Evolutionary conservation across 1,284 basidiomycete genomes (phyloP).

Genomic region (Leccinum pachyderme): DNA sequence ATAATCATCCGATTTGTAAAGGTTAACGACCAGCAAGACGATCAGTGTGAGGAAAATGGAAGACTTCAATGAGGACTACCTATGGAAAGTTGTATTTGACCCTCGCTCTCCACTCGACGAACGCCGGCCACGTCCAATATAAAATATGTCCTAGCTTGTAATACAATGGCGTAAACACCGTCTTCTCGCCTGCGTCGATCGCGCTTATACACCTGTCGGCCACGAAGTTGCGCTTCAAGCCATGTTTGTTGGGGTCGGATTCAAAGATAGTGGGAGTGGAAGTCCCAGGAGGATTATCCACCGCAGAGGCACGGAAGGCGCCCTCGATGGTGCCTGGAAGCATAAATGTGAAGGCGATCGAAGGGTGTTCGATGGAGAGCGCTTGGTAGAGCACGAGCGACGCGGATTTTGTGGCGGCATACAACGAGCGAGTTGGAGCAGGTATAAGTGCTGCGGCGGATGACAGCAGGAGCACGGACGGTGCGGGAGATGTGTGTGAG

Average conservation of each 20-base stretch:
- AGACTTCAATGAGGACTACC: slow-evolving; percentile 1
- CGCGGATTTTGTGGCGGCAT: slow-evolving; percentile 83
- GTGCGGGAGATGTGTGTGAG: slow-evolving; percentile 61
- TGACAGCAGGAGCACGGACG: slow-evolving; percentile 79
- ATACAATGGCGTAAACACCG: slow-evolving; percentile 53
- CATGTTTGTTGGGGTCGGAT: slow-evolving; percentile 51
- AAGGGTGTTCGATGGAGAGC: slow-evolving; percentile 75
- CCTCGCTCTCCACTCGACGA: slow-evolving; percentile 54
- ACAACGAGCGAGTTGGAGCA: slow-evolving; percentile 83
- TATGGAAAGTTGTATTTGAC: slow-evolving; percentile 58
- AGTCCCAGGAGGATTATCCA: slow-evolving; percentile 51
- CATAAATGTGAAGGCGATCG: slow-evolving; percentile 55
- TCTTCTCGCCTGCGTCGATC: slow-evolving; percentile 53
- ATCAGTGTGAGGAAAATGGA: too few relatives aligned
- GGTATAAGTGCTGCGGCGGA: slow-evolving; percentile 81
- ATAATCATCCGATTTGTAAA: neutral
- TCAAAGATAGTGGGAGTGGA: slow-evolving; percentile 39
- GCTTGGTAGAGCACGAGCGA: slow-evolving; percentile 78
- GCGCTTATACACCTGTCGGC: slow-evolving; percentile 56
- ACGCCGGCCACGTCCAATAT: slow-evolving; percentile 62
- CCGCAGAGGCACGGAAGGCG: slow-evolving; percentile 75
- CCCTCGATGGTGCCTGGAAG: slow-evolving; percentile 71
- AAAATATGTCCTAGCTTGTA: slow-evolving; percentile 47
- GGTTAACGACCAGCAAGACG: neutral
- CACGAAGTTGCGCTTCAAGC: slow-evolving; percentile 55